Conservation (phyloP, 768 basidiomycete genomes). For the Tulasnella sp. region DNA sequence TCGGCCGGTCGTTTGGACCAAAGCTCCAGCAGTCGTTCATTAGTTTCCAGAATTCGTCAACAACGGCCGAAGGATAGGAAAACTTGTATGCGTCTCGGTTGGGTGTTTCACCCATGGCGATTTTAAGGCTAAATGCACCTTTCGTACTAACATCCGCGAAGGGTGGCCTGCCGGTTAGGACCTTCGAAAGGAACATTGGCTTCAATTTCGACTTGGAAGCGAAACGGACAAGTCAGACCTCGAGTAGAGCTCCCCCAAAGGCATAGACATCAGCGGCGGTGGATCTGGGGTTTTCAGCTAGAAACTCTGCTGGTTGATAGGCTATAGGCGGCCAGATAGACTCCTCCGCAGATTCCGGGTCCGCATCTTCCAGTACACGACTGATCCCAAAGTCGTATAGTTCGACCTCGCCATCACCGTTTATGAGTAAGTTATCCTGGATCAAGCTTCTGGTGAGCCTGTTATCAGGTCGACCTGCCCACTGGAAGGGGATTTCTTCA, state of each 20-base stretch:
- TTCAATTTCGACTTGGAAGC: neutral
- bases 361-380: neutral
- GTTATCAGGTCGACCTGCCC: neutral
- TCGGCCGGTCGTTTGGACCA: neutral
- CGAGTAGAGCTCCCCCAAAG: neutral
- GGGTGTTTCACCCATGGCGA: neutral
- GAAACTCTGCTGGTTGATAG: neutral
- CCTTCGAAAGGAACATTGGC: neutral
- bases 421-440: neutral
- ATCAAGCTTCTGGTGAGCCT: neutral
- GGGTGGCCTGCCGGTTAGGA: neutral
- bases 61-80: neutral
- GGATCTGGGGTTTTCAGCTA: too few species aligned
- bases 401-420: neutral
- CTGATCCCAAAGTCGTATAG: slow-evolving; percentile 13
- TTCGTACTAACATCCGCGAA: neutral
- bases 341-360: neutral
- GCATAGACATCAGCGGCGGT: slow-evolving; percentile 4
- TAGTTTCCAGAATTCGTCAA: neutral
- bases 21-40: slow-evolving; percentile 3
- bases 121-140: neutral
- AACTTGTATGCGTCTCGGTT: neutral
- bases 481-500: neutral
- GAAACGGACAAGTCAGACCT: neutral
- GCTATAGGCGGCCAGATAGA: too few species aligned